Percentiles rank a stretch among this genome's conserved stretches.
phyloP scores from a whole-genome alignment of 352 stramenopile species.

The Phytopythium kandeliae region DNA sequence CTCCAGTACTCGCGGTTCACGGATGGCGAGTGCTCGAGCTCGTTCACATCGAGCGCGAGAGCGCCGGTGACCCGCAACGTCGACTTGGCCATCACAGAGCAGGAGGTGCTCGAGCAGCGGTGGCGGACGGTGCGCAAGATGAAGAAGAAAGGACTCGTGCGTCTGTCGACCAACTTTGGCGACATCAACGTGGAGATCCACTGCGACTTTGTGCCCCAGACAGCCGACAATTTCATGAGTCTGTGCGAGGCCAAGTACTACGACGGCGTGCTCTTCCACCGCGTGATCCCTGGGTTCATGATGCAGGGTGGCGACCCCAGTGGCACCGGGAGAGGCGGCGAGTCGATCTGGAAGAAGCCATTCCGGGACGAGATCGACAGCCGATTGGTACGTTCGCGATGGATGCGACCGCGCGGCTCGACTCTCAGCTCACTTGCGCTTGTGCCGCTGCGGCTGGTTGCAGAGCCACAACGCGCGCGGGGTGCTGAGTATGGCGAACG shows the following conservation, averaged over 20 bases:
- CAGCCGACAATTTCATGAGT: constrained; percentile 96
- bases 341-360: constrained; percentile 92
- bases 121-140: constrained; percentile 86
- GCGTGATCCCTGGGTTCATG: constrained; percentile 97
- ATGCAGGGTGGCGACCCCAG: constrained; percentile 92
- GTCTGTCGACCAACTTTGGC: constrained; percentile 91
- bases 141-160: constrained; percentile 97
- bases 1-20: constrained; percentile 85
- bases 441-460: background rate
- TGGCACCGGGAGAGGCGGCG: constrained; percentile 91
- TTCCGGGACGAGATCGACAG: constrained; percentile 98
- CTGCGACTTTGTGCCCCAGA: constrained; percentile 95
- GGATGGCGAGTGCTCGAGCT: constrained; percentile 84
- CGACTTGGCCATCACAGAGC: constrained; percentile 39
- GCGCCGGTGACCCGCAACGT: constrained; percentile 64
- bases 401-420: background rate
- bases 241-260: constrained; percentile 93
- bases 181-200: constrained; percentile 95
- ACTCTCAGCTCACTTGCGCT: background rate
- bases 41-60: constrained; percentile 94
- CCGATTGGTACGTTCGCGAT: constrained; percentile 55
- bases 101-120: constrained; percentile 60
- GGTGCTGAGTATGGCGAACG: constrained; percentile 97
- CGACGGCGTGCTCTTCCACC: constrained; percentile 94
- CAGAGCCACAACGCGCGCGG: constrained; percentile 85